Percentiles rank a stretch among this genome's conserved stretches.
These are phyloP conservation scores for Massarina eburnea DNA, from an alignment of 2,329 filamentous ascomycete genomes.

Conservation along the genomic window DNA sequence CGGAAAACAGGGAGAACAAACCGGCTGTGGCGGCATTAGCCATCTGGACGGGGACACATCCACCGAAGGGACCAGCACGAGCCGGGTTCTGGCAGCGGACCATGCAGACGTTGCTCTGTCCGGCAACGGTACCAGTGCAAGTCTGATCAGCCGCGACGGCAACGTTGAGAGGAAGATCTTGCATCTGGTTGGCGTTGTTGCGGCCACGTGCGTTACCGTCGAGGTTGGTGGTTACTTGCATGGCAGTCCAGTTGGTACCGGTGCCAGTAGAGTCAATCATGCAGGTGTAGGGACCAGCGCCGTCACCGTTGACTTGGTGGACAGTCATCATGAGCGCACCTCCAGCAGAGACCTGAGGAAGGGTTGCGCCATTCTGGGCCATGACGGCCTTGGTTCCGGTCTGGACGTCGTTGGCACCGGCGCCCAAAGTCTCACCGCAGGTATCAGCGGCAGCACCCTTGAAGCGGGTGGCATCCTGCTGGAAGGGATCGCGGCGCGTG, in stretches of 20 bases:
- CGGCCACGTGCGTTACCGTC: slow-evolving; percentile 55
- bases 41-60: slow-evolving; percentile 61
- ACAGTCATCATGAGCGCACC: slow-evolving; percentile 64
- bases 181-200: slow-evolving; percentile 33
- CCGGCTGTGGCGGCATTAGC: slow-evolving; percentile 17
- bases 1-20: slow-evolving; percentile 5
- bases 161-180: slow-evolving; percentile 55
- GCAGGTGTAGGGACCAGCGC: slow-evolving; percentile 66
- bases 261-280: slow-evolving; percentile 65
- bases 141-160: slow-evolving; percentile 57
- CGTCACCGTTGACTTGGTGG: slow-evolving; percentile 69
- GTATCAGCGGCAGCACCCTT: slow-evolving; percentile 54
- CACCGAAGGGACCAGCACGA: slow-evolving; percentile 63
- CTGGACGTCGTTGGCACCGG: slow-evolving; percentile 60
- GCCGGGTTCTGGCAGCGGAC: slow-evolving; percentile 65
- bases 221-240: slow-evolving; percentile 58
- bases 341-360: slow-evolving; percentile 62
- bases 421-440: slow-evolving; percentile 61
- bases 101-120: slow-evolving; percentile 62
- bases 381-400: slow-evolving; percentile 61
- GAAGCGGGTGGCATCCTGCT: slow-evolving; percentile 67
- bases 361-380: slow-evolving; percentile 55
- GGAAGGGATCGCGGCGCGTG: slow-evolving; percentile 62
- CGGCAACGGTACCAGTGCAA: slow-evolving; percentile 63
- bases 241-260: slow-evolving; percentile 54